phyloP scores from a whole-genome alignment of 2,329 filamentous ascomycete species.

The Neofusicoccum umdonicola region DNA sequence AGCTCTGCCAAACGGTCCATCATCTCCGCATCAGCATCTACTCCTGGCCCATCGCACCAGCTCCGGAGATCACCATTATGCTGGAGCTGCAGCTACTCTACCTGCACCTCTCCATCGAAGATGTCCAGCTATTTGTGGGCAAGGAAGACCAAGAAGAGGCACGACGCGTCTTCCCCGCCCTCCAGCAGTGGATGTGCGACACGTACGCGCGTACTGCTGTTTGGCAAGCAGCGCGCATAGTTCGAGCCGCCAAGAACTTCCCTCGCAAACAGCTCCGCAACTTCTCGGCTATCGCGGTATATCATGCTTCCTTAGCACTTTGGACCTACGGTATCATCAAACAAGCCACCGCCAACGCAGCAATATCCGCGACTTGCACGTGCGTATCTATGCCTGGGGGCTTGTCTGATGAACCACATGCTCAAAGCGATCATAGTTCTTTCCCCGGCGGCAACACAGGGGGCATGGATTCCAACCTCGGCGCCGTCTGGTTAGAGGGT shows the following conservation, averaged over 20 bases:
- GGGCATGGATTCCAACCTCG: background rate
- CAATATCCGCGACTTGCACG: background rate
- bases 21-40: conserved; percentile 49
- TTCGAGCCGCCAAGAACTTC: conserved; percentile 57
- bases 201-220: conserved; percentile 58
- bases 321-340: conserved; percentile 46
- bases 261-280: conserved; percentile 57
- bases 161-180: conserved; percentile 55
- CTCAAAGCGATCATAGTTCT: background rate
- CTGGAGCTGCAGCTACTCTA: conserved; percentile 60
- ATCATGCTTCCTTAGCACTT: conserved; percentile 65
- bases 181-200: conserved; percentile 60
- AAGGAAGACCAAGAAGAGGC: conserved; percentile 67
- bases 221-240: conserved; percentile 67
- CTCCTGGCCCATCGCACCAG: conserved; percentile 10
- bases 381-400: conserved; percentile 10
- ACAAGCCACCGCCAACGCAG: background rate
- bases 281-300: conserved; percentile 67
- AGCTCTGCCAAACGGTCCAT: conserved; percentile 59
- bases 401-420: background rate
- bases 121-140: conserved; percentile 66
- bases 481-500: conserved; percentile 53
- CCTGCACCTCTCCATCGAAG: conserved; percentile 62
- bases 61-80: conserved; percentile 26
- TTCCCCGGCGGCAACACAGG: background rate